Base-by-base conservation (phyloP, 495 filamentous ascomycete species). In the Penicillium arizonense region DNA sequence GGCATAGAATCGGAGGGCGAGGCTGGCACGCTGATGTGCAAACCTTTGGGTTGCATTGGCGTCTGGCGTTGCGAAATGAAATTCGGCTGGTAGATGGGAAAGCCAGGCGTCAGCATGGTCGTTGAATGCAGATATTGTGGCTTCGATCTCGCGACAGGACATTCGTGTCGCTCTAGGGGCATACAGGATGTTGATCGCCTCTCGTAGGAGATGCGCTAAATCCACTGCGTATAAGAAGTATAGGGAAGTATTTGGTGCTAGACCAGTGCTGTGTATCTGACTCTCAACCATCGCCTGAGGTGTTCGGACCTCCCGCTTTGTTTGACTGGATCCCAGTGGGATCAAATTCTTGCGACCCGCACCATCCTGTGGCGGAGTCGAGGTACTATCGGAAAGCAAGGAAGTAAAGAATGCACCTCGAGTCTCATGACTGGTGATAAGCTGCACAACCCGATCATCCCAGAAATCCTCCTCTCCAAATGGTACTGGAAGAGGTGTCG, bases 1-100 rank as follows among this genome's bases (percentile, higher is more conserved):
- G 52, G 78, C 79, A 53, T 81, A 77, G 53, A 80, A 85, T 33
- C 73, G 71, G 50, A 86, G 74, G 2, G 72, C 76, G 6, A 82
- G 63, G 12, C 68, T 64, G 23, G 52, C 47, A 21, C 69, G 64
- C 34, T 64, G 56, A 47, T 50, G 44, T 36, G 49, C 41, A 71
- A 78, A 61, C 62, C 66, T 52, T 63, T 63, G 39, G 61, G 47
- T 11, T 45, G 20, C 14, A 34, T 50, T 46, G 12, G 52, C 18
- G 34, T 52, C 43, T n/a, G 52, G 14, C 10, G 47, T 36, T 6
- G 34, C 36, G 16, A 64, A 59, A 24, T 33, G 72, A 68, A 35
- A 85, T 35, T 54, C 52, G 35, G 34, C 24, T 16, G 59, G 65
- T 5, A 69, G 52, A 36, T 55, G 53, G 16, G 53, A 47, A 37